Conservation (phyloP, 768 basidiomycete genomes). For the Erythrobasidium yunnanense region DNA sequence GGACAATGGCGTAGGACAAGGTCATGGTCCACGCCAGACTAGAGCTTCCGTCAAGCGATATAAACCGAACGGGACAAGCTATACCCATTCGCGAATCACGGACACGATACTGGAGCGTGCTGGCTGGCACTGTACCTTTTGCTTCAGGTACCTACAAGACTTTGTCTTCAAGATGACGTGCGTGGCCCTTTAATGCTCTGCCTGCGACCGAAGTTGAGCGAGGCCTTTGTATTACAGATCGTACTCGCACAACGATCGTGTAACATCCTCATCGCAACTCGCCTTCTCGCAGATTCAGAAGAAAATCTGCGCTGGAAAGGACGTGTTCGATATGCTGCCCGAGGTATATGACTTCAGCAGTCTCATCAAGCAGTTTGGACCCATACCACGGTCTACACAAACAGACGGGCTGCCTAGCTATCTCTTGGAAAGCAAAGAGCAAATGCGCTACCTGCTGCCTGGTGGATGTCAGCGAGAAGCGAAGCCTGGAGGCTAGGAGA, state of each 20-base stretch:
- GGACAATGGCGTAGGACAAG: slow-evolving; percentile 33
- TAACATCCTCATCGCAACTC: slow-evolving; percentile 47
- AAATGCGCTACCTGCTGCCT: slow-evolving; percentile 6
- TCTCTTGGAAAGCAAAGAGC: background rate
- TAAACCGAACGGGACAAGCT: slow-evolving; percentile 43
- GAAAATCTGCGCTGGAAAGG: slow-evolving; percentile 53
- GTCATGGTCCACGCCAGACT: slow-evolving; percentile 50
- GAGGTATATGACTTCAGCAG: slow-evolving; percentile 45
- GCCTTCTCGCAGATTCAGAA: slow-evolving; percentile 51
- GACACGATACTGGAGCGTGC: slow-evolving; percentile 37
- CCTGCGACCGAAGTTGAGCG: background rate
- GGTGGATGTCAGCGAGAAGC: slow-evolving; percentile 3
- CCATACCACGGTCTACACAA: background rate
- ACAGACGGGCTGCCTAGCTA: background rate
- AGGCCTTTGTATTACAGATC: slow-evolving; percentile 29
- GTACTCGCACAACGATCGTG: slow-evolving; percentile 56
- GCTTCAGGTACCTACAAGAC: slow-evolving; percentile 54
- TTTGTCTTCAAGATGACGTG: slow-evolving; percentile 52
- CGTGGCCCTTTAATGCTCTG: background rate
- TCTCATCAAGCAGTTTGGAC: slow-evolving; percentile 41
- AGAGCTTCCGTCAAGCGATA: slow-evolving; percentile 51
- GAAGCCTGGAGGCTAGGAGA: background rate
- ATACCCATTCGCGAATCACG: slow-evolving; percentile 49
- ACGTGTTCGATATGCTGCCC: slow-evolving; percentile 58
- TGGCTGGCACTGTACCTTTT: slow-evolving; percentile 45